These are phyloP conservation scores for Termitomyces sp. DNA, from an alignment of 768 basidiomycete genomes.

Conservation along the genomic window DNA sequence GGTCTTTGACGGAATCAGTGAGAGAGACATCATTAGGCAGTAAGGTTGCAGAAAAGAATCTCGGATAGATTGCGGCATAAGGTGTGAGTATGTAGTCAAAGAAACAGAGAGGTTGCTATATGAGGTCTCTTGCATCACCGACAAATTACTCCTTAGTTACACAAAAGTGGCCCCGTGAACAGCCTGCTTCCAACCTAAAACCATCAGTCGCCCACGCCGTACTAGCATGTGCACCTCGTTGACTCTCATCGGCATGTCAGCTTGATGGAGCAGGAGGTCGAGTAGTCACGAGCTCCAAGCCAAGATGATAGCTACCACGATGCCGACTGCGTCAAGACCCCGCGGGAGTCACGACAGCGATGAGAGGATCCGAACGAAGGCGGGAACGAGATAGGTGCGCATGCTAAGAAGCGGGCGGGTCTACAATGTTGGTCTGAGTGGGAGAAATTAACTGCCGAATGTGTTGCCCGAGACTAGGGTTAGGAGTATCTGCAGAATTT, in stretches of 20 bases:
- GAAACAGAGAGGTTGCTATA: neutral
- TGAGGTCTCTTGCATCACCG: neutral
- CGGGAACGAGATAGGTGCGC: neutral
- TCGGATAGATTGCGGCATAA: conserved; percentile 10
- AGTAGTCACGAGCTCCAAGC: neutral
- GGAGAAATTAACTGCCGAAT: conserved; percentile 4
- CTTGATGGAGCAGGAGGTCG: neutral
- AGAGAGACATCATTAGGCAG: neutral
- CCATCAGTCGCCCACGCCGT: neutral
- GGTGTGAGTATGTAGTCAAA: neutral
- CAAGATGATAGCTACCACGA: neutral
- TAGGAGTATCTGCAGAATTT: conserved; percentile 6
- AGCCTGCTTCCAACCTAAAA: neutral
- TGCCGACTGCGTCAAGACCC: neutral
- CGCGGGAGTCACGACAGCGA: neutral
- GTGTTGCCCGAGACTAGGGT: conserved; percentile 6
- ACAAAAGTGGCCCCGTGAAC: neutral
- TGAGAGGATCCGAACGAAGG: neutral
- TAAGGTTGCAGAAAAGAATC: neutral
- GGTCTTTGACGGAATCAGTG: neutral
- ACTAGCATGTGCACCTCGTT: neutral
- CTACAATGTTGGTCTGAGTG: neutral
- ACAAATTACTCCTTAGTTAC: neutral
- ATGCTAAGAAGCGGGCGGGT: conserved; percentile 3
- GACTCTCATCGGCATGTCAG: neutral